Evolutionary conservation across 768 basidiomycete genomes (phyloP), one percentile per base, ranked within the genome.

Genomic region (Suillus variegatus): DNA sequence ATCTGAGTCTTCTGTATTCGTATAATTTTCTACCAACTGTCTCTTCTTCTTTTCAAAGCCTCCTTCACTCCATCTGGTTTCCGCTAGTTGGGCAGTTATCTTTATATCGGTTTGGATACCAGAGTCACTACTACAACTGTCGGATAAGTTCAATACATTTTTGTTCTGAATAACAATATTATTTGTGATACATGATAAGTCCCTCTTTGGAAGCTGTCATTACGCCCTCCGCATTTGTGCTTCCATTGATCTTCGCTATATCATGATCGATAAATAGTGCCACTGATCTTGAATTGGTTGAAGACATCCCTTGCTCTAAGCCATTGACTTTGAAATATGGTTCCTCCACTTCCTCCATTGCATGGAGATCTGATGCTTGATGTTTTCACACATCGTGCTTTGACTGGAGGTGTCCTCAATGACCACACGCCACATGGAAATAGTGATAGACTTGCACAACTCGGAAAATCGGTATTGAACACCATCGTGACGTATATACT

Each of bases 321-420:
- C n/a, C n/a, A n/a, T n/a, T n/a, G 9, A 57, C n/a, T 38, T 57
- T 41, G 57, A 12, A 20, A 55, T 4, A 43, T 43, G 58, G 40
- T 76, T 43, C 86, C 87, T 0, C 76, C 83, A 13, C 79, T 89
- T 13, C 88, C 88, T 2, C 74, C 78, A 66, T 84, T 90, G 68
- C 81, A 84, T 7, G 86, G 84, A 12, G 84, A 88, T 67, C 74
- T 88, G 55, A 72, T 86, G 57, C 82, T 90, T 62, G 87, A 88
- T 69, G 81, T 90, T 61, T 85, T 81, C 74, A 86, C 83, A 0
- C 86, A 88, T 63, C 73, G 71, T 35, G 79, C 84, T 3, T 43
- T 43, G 18, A 22, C 41, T 2, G 41, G 28, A 43, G 28, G 58
- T 28, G 12, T 43, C 25, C 12, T 43, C 10, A 60, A 60, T 28